Percentiles rank a stretch among this genome's conserved stretches.
Conservation (phyloP, 2,329 filamentous ascomycete genomes). For the Aspergillus fumigatiaffinis region DNA sequence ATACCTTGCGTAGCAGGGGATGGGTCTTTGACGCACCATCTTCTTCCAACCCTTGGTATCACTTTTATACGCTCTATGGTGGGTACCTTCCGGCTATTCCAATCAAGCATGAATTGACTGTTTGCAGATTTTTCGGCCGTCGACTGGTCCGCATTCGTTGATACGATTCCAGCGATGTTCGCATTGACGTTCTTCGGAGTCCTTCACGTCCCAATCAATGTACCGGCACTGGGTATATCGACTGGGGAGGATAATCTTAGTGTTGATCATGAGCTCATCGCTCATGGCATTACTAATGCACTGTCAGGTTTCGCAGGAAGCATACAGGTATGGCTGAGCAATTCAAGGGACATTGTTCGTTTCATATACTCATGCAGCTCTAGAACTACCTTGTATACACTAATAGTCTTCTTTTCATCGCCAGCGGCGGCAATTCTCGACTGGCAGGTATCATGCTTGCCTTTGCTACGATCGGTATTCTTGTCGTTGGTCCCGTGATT, state of each 20-base stretch:
- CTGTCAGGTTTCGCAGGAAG: slow-evolving; percentile 82
- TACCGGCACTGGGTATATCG: slow-evolving; percentile 85
- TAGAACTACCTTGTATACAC: slow-evolving; percentile 97
- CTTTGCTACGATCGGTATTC: slow-evolving; percentile 70
- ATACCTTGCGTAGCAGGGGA: slow-evolving; percentile 64
- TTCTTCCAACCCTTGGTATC: slow-evolving; percentile 87
- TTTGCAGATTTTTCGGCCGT: slow-evolving; percentile 70
- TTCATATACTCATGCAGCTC: slow-evolving; percentile 19
- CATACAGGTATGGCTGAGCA: slow-evolving; percentile 55
- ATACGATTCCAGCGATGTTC: slow-evolving; percentile 90
- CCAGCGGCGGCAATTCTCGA: slow-evolving; percentile 82
- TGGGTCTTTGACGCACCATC: slow-evolving; percentile 92
- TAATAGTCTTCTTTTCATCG: slow-evolving; percentile 95
- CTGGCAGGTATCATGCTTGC: slow-evolving; percentile 84
- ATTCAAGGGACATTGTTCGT: not conserved
- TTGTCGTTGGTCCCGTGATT: slow-evolving; percentile 79
- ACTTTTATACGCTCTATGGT: slow-evolving; percentile 96
- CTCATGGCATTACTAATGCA: slow-evolving; percentile 91
- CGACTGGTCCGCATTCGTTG: slow-evolving; percentile 75
- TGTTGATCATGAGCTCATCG: slow-evolving; percentile 83
- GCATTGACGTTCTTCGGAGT: slow-evolving; percentile 97
- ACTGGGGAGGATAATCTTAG: slow-evolving; percentile 89
- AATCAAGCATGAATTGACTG: slow-evolving; percentile 1
- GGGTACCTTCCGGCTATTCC: slow-evolving; percentile 34
- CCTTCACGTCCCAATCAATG: slow-evolving; percentile 95